Evolutionary conservation across 2,329 filamentous ascomycete genomes (phyloP).

Genomic region (Ceratocystis cubensis): DNA sequence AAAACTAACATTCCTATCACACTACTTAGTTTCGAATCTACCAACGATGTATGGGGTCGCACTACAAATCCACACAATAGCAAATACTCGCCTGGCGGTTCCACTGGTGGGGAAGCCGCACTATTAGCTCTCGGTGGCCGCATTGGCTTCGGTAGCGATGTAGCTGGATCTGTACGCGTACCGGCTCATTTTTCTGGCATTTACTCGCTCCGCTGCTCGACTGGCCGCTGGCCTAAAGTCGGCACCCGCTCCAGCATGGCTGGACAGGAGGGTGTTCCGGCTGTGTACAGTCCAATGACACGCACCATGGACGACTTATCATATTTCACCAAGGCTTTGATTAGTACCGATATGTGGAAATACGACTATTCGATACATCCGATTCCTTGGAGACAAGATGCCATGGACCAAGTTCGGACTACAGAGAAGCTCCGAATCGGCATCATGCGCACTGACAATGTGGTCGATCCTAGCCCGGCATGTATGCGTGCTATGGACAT

Average conservation of each 20-base stretch:
- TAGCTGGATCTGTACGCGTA: conserved; percentile 74
- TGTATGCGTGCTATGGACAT: conserved; percentile 64
- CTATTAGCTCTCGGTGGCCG: conserved; percentile 70
- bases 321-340: conserved; percentile 69
- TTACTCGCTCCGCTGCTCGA: conserved; percentile 76
- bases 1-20: conserved; percentile 88
- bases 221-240: conserved; percentile 77
- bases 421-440: conserved; percentile 59
- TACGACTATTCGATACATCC: conserved; percentile 82
- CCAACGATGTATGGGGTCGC: conserved; percentile 66
- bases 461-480: conserved; percentile 76
- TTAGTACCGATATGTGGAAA: conserved; percentile 75
- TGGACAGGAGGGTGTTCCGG: conserved; percentile 79
- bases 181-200: conserved; percentile 85
- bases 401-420: conserved; percentile 45
- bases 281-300: conserved; percentile 87
- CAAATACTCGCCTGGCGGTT: conserved; percentile 80
- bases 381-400: conserved; percentile 58
- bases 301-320: conserved; percentile 68
- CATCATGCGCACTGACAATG: conserved; percentile 64
- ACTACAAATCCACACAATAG: conserved; percentile 70
- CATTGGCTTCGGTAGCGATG: conserved; percentile 83
- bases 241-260: conserved; percentile 80
- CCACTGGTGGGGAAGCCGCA: conserved; percentile 74
- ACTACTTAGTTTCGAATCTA: conserved; percentile 72